These are phyloP conservation scores for Fraxinus latifolia DNA, from an alignment of 305 asterid species.

Conservation along the genomic window DNA sequence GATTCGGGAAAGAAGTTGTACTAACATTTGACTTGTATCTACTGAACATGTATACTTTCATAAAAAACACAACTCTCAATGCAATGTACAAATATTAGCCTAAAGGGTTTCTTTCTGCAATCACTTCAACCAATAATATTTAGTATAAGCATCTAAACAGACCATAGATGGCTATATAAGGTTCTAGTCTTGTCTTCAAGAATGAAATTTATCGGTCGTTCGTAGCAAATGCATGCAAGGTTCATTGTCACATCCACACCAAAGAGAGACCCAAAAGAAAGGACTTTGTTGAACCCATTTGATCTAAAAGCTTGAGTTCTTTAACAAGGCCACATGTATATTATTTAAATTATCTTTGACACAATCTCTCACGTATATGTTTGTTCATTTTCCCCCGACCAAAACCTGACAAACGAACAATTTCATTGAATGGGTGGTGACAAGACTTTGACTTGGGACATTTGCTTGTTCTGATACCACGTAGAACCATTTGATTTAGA, in stretches of 20 bases:
- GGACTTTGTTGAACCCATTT: not conserved
- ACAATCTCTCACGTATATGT: not conserved
- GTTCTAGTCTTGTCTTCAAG: not conserved
- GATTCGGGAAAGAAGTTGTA: not conserved
- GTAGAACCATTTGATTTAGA: not conserved
- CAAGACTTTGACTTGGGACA: not conserved
- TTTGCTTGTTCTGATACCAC: not conserved
- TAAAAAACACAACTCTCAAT: not conserved
- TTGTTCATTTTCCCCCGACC: not conserved
- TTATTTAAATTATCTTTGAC: not conserved
- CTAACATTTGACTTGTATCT: not conserved
- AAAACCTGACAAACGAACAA: not conserved
- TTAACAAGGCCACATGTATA: not conserved
- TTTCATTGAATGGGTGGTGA: not conserved
- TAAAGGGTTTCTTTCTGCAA: not conserved
- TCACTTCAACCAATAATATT: not conserved
- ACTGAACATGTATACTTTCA: not conserved
- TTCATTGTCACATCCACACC: not conserved
- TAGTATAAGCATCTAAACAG: slow-evolving; percentile 7
- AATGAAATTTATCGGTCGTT: not conserved
- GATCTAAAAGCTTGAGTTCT: not conserved
- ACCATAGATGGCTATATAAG: slow-evolving; percentile 11
- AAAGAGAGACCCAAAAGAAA: not conserved
- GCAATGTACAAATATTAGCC: slow-evolving; percentile 2
- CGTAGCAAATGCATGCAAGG: not conserved